Evolutionary conservation across 495 filamentous ascomycete species (phyloP).

Genomic region (Tirmania nivea): DNA sequence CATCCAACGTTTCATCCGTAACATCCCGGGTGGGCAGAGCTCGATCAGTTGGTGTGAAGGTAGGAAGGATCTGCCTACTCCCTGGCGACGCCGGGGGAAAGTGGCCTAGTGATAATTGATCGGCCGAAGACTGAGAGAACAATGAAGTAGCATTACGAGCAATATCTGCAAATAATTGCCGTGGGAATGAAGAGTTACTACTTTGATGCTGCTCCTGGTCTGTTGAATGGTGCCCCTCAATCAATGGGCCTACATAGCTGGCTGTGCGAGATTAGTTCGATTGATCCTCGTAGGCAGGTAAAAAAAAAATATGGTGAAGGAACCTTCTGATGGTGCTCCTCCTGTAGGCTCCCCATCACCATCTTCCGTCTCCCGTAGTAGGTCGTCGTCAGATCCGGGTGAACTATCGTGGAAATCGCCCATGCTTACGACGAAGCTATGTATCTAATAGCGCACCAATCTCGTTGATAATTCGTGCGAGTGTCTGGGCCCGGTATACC

Average conservation of each 20-base stretch:
- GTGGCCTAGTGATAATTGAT: constrained; percentile 2
- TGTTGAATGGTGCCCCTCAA: neutral
- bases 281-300: constrained; percentile 8
- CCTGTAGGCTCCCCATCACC: neutral
- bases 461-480: no score
- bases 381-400: neutral
- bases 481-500: no score
- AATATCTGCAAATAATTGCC: neutral
- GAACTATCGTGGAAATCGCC: neutral
- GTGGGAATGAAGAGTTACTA: neutral
- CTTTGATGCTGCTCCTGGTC: neutral
- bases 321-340: neutral
- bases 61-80: constrained; percentile 8
- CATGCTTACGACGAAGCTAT: neutral
- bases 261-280: constrained; percentile 10
- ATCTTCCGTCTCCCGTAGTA: neutral
- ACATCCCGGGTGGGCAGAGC: constrained; percentile 47
- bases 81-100: constrained; percentile 8
- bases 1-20: constrained; percentile 53
- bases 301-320: neutral
- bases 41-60: constrained; percentile 15
- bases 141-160: neutral
- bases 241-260: neutral
- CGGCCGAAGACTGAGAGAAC: constrained; percentile 1
- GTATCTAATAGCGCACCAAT: no score